A percentile compares a stretch with the other conserved stretches of the same genome.
phyloP scores from a whole-genome alignment of 2,329 filamentous ascomycete genomes.

The Aciculosporium take region DNA sequence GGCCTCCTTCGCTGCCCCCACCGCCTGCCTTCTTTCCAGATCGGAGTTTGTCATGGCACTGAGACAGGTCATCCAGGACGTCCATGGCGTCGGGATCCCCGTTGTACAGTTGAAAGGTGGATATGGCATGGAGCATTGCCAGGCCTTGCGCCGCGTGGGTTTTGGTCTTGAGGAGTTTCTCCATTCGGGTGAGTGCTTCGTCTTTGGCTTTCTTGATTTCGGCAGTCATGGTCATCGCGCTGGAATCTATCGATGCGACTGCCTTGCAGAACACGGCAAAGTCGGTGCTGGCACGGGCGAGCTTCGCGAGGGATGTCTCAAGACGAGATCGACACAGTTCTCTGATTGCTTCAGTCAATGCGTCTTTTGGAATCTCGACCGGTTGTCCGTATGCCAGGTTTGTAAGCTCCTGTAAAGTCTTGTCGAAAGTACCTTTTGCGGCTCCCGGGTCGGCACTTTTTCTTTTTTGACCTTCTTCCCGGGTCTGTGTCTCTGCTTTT shows the following conservation, averaged over 20 bases:
- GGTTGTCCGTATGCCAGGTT: conserved; percentile 40
- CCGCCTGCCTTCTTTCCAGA: conserved; percentile 30
- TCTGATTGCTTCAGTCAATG: conserved; percentile 36
- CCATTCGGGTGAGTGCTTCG: conserved; percentile 37
- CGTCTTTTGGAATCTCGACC: conserved; percentile 25
- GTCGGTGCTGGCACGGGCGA: conserved; percentile 39
- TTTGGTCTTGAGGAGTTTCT: conserved; percentile 34
- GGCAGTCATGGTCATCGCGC: conserved; percentile 39
- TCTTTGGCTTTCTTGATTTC: conserved; percentile 38
- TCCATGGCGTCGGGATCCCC: conserved; percentile 75
- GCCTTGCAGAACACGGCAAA: conserved; percentile 39
- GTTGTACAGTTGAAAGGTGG: conserved; percentile 79
- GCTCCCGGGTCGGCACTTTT: conserved; percentile 17
- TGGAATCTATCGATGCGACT: conserved; percentile 37
- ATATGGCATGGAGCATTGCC: conserved; percentile 68
- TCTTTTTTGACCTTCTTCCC: neutral
- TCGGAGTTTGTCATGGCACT: conserved; percentile 56
- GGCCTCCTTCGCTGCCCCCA: conserved; percentile 40
- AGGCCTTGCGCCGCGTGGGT: conserved; percentile 44
- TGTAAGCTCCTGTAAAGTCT: conserved; percentile 37
- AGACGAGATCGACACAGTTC: conserved; percentile 42
- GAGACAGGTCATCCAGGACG: conserved; percentile 66
- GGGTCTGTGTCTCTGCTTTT: neutral
- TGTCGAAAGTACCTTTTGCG: conserved; percentile 16
- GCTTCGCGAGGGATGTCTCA: conserved; percentile 42